Percentiles rank a stretch among this genome's conserved stretches.
Evolutionary conservation across 176 grass and related monocot species (phyloP).

Genomic region (Musa beccarii): DNA sequence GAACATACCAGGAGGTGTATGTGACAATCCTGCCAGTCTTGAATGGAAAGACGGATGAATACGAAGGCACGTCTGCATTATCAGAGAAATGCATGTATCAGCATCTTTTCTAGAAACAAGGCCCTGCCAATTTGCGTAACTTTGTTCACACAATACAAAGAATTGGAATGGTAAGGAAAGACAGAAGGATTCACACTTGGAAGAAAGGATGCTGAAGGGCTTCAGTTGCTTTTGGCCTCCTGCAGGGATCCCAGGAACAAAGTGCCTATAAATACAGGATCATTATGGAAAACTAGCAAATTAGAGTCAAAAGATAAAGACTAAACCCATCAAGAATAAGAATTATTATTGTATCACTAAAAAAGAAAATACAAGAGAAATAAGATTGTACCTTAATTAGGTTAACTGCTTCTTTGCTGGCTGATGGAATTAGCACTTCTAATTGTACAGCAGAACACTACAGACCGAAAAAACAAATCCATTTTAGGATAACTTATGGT

Average conservation of each 20-base stretch:
- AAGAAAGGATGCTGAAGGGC: conserved; percentile 86
- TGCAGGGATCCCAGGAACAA: conserved; percentile 87
- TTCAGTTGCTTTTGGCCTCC: conserved; percentile 82
- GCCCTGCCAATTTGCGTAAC: conserved; percentile 3
- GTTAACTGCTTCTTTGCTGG: conserved; percentile 9
- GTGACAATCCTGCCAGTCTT: conserved; percentile 43
- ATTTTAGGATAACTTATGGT: too few relatives aligned
- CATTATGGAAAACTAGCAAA: neutral
- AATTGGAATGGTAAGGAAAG: conserved; percentile 22
- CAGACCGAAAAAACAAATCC: neutral
- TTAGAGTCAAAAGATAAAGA: neutral
- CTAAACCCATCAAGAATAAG: neutral
- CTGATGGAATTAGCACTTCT: conserved; percentile 1
- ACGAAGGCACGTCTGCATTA: conserved; percentile 31
- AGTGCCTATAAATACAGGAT: conserved; percentile 39
- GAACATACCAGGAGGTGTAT: conserved; percentile 83
- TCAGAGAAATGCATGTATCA: neutral
- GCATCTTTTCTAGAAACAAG: neutral
- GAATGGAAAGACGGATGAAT: conserved; percentile 44
- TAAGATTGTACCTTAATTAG: conserved; percentile 1
- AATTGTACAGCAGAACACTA: conserved; percentile 1
- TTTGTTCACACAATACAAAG: neutral
- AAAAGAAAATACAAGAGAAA: neutral
- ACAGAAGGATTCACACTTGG: conserved; percentile 34
- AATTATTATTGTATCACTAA: neutral